phyloP scores from a whole-genome alignment of 352 stramenopile species.

The Pythium dissotocum region DNA sequence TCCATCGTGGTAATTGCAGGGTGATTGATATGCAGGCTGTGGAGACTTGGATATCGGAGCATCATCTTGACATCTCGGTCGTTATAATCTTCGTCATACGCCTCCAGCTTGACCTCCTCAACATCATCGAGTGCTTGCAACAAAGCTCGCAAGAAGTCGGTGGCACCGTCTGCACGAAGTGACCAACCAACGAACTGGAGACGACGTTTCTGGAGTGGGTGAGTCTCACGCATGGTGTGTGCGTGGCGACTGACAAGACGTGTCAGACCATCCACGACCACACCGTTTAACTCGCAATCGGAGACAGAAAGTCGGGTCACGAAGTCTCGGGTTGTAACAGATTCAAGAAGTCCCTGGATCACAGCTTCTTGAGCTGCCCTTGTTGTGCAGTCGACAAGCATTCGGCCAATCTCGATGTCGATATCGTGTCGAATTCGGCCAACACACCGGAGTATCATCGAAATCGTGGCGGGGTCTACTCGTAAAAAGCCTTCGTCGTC shows the following conservation, averaged over 20 bases:
- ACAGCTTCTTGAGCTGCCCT: neutral
- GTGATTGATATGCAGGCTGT: neutral
- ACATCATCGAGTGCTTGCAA: neutral
- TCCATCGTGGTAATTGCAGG: neutral
- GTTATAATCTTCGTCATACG: neutral
- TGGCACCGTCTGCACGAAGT: neutral
- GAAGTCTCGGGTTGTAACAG: neutral
- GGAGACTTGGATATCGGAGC: neutral
- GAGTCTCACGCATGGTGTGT: too few relatives aligned
- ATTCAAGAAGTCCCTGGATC: neutral
- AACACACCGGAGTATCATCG: neutral
- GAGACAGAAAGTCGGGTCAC: neutral
- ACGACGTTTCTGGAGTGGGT: too few relatives aligned
- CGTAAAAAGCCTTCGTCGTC: neutral
- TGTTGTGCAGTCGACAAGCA: neutral
- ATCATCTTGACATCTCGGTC: neutral
- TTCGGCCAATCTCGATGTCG: neutral
- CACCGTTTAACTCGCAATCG: too few relatives aligned
- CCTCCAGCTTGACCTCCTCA: neutral
- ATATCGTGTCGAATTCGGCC: neutral
- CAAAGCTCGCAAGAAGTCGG: neutral
- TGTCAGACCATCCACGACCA: too few relatives aligned
- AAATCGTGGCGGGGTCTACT: neutral
- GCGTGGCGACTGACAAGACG: neutral
- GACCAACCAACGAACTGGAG: neutral